Conservation (phyloP, 1,284 basidiomycete species). For the Boletus hoseneyae region DNA sequence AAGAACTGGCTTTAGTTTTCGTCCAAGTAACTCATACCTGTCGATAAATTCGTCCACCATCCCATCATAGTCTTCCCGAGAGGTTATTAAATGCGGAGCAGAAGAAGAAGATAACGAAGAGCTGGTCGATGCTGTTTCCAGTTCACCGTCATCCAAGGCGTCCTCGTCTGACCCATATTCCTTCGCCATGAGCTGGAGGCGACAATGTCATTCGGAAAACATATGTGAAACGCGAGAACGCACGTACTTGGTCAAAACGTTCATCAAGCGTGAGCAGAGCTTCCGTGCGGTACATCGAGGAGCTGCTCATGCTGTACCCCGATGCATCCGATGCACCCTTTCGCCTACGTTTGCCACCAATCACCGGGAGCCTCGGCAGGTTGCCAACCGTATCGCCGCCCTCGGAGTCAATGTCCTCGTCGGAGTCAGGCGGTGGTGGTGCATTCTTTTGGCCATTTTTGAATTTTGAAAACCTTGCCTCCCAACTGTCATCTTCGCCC, state of each 20-base stretch:
- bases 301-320: conserved; percentile 96
- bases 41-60: conserved; percentile 96
- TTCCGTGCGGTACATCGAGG: conserved; percentile 92
- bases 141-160: conserved; percentile 37
- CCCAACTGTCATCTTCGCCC: conserved; percentile 52
- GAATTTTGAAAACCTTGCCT: conserved; percentile 75
- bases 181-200: conserved; percentile 59
- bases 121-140: conserved; percentile 34
- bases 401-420: conserved; percentile 57
- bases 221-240: neutral
- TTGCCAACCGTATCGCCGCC: conserved; percentile 77
- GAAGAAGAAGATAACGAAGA: conserved; percentile 56
- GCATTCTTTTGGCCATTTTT: conserved; percentile 51
- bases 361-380: conserved; percentile 68
- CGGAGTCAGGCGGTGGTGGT: conserved; percentile 42
- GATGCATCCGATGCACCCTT: conserved; percentile 81
- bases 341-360: conserved; percentile 73
- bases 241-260: conserved; percentile 83
- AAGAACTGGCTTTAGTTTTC: conserved; percentile 78
- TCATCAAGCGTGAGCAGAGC: conserved; percentile 88
- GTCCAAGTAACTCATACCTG: conserved; percentile 90
- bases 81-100: conserved; percentile 72
- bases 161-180: conserved; percentile 70
- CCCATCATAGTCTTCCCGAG: conserved; percentile 83
- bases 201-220: conserved; percentile 5